phyloP scores from a whole-genome alignment of 768 basidiomycete species.

The Mycena indigotica region DNA sequence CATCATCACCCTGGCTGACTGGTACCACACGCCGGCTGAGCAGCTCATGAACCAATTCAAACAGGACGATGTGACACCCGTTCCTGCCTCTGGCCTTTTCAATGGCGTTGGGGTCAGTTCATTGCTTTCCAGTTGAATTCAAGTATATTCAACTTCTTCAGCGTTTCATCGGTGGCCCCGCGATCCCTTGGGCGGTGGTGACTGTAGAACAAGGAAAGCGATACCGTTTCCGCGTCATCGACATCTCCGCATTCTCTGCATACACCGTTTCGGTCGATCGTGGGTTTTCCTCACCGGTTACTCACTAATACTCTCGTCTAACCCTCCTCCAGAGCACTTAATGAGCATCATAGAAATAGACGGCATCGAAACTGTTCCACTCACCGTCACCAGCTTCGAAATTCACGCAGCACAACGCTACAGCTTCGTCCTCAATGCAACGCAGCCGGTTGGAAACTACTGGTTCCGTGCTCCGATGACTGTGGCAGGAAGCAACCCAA shows the following conservation, averaged over 20 bases:
- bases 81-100: conserved; percentile 16
- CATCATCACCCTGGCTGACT: conserved; percentile 33
- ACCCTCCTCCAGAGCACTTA: no score
- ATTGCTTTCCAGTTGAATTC: no score
- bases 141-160: conserved; percentile 36
- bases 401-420: conserved; percentile 34
- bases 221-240: conserved; percentile 43
- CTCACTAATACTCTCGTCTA: no score
- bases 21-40: conserved; percentile 16
- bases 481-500: background rate
- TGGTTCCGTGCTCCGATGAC: conserved; percentile 41
- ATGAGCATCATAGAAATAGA: no score
- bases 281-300: no score
- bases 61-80: conserved; percentile 22
- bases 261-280: conserved; percentile 29
- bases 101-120: conserved; percentile 15
- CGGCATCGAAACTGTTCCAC: conserved; percentile 29
- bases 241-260: conserved; percentile 37
- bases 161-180: conserved; percentile 39
- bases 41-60: conserved; percentile 26
- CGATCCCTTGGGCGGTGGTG: conserved; percentile 34
- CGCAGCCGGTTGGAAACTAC: conserved; percentile 40
- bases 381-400: conserved; percentile 33
- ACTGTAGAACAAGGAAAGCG: conserved; percentile 35
- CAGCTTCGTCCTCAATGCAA: conserved; percentile 34